phyloP scores from a whole-genome alignment of 352 stramenopile species.

The Phytopythium mirpurense region DNA sequence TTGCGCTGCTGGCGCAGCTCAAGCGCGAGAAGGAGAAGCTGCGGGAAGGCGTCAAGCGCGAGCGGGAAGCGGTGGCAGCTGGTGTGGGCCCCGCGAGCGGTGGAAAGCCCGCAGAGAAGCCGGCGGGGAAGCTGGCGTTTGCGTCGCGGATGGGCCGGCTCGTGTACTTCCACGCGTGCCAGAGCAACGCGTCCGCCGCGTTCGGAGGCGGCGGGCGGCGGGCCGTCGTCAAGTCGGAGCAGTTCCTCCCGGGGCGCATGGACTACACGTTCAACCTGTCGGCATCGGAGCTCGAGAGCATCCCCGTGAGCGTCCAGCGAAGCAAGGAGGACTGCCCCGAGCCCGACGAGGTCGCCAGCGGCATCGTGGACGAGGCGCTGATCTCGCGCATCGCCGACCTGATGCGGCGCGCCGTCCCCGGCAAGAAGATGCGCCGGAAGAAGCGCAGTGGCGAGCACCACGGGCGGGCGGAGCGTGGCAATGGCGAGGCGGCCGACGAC shows the following conservation, averaged over 20 bases:
- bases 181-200: slow-evolving; percentile 20
- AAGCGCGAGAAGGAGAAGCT: slow-evolving; percentile 74
- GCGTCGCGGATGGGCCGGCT: slow-evolving; percentile 50
- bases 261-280: slow-evolving; percentile 68
- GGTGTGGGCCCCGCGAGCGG: no score
- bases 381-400: slow-evolving; percentile 36
- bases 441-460: slow-evolving; percentile 15
- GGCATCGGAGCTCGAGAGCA: slow-evolving; percentile 30
- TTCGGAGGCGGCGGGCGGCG: neutral
- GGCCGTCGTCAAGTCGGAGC: slow-evolving; percentile 35
- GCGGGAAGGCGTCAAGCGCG: slow-evolving; percentile 18
- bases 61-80: slow-evolving; percentile 12
- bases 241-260: slow-evolving; percentile 70
- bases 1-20: slow-evolving; percentile 80
- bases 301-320: slow-evolving; percentile 55
- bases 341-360: slow-evolving; percentile 47
- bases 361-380: slow-evolving; percentile 41
- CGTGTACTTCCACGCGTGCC: slow-evolving; percentile 62
- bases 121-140: slow-evolving; percentile 38
- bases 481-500: neutral
- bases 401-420: slow-evolving; percentile 15
- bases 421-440: slow-evolving; percentile 48
- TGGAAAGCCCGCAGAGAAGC: neutral
- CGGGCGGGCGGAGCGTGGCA: neutral
- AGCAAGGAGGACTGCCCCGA: slow-evolving; percentile 73